Evolutionary conservation across 2,329 filamentous ascomycete species (phyloP), one percentile per base, ranked within the genome.

Genomic region (Pezizomycotina sp.): DNA sequence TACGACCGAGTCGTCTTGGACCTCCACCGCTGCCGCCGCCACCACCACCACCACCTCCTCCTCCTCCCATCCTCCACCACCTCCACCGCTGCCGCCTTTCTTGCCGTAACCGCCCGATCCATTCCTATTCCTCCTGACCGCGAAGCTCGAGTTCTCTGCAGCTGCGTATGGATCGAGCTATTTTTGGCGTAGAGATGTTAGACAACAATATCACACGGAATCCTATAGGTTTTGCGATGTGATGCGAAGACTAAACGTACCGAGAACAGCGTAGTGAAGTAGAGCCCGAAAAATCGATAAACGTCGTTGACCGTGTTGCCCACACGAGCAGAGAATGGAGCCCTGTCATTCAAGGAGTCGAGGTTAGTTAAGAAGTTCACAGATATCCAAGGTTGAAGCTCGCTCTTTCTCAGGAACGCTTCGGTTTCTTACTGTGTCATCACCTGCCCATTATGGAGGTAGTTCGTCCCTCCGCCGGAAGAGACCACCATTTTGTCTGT

Each of bases 251-350:
- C 3, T 21, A n/a, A 10, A n/a, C 27, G 19, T 36, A 43, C 40
- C n/a, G 40, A 43, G 27, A 43, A 36, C 8, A 43, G 40, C 10
- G 40, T 31, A 23, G 34, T 29, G 16, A 38, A 38, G 31, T 43
- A 43, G 32, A 43, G 40, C 12, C 27, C 24, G 40, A 43, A 9
- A 25, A 43, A 43, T 12, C 39, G 40, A 29, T n/a, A n/a, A n/a
- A n/a, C n/a, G n/a, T n/a, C n/a, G n/a, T n/a, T n/a, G n/a, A n/a
- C n/a, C n/a, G n/a, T n/a, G n/a, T n/a, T n/a, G n/a, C n/a, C n/a
- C n/a, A n/a, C n/a, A n/a, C n/a, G n/a, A n/a, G n/a, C n/a, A n/a
- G n/a, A n/a, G n/a, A n/a, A n/a, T n/a, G n/a, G n/a, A n/a, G n/a
- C n/a, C n/a, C n/a, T n/a, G n/a, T n/a, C n/a, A n/a, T n/a, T n/a